A percentile compares a stretch with the other conserved stretches of the same genome.
These are phyloP conservation scores for Amphirosellinia nigrospora DNA, from an alignment of 495 filamentous ascomycete species.

Conservation along the genomic window DNA sequence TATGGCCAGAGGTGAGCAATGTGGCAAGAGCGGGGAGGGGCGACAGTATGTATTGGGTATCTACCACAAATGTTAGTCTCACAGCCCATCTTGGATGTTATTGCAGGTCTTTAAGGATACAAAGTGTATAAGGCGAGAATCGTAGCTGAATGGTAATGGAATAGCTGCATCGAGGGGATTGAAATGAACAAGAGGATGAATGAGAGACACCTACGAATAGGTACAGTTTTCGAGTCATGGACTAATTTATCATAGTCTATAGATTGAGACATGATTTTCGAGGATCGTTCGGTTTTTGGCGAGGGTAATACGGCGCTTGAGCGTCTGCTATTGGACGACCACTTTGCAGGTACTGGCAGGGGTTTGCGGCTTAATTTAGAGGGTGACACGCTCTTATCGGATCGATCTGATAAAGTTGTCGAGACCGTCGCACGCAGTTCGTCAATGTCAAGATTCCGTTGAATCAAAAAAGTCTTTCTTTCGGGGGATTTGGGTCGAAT, in stretches of 20 bases:
- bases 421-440: constrained; percentile 46
- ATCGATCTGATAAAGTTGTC: not conserved
- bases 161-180: not conserved
- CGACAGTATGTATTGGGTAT: constrained; percentile 55
- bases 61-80: constrained; percentile 36
- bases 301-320: constrained; percentile 19
- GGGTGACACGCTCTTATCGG: constrained; percentile 5
- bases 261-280: constrained; percentile 18
- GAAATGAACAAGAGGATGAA: not conserved
- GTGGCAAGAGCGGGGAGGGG: constrained; percentile 58
- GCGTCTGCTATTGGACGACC: constrained; percentile 30
- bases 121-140: no score
- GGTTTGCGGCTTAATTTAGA: constrained; percentile 15
- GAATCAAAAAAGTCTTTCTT: constrained; percentile 53
- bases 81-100: not conserved
- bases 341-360: constrained; percentile 22
- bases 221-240: constrained; percentile 46
- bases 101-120: not conserved
- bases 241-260: constrained; percentile 33
- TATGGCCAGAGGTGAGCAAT: constrained; percentile 56
- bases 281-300: constrained; percentile 13
- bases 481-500: constrained; percentile 49
- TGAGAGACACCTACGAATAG: constrained; percentile 52
- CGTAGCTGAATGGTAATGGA: not conserved
- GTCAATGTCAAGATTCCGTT: constrained; percentile 53